phyloP scores from a whole-genome alignment of 2,329 filamentous ascomycete species.

The Cladorrhinum sp. region DNA sequence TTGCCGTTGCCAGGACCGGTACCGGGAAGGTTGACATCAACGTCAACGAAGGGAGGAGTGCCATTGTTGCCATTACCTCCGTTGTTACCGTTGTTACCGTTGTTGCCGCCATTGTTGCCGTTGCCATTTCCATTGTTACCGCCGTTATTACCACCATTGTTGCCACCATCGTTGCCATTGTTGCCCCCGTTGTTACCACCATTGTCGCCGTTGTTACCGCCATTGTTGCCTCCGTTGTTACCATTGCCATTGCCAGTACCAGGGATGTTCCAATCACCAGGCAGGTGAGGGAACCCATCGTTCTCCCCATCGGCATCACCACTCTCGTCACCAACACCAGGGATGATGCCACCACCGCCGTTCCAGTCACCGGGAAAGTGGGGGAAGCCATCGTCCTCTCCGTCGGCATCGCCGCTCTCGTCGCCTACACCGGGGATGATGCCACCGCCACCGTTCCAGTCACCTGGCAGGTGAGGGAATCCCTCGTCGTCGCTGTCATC shows the following conservation, averaged over 20 bases:
- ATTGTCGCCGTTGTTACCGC: background rate
- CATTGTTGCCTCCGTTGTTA: background rate
- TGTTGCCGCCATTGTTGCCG: background rate
- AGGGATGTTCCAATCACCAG: background rate
- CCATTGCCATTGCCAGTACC: background rate
- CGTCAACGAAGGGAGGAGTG: background rate
- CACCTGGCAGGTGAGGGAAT: too few species aligned
- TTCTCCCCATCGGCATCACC: background rate
- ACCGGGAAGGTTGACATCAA: background rate
- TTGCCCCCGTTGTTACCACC: background rate
- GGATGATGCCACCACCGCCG: background rate
- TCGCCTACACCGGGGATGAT: background rate
- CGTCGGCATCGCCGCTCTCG: too few species aligned
- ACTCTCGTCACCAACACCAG: background rate
- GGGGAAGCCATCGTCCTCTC: background rate
- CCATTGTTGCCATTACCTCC: constrained; percentile 8
- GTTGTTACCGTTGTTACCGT: background rate
- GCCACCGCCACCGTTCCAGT: too few species aligned
- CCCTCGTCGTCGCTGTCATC: too few species aligned
- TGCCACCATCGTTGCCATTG: background rate
- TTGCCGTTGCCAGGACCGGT: background rate
- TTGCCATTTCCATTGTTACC: background rate
- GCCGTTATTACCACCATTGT: background rate
- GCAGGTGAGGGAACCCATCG: background rate
- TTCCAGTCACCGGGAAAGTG: background rate